A percentile compares a stretch with the other conserved stretches of the same genome.
These are phyloP conservation scores for Lablab purpureus DNA, from an alignment of 306 rosid species.

Conservation along the genomic window DNA sequence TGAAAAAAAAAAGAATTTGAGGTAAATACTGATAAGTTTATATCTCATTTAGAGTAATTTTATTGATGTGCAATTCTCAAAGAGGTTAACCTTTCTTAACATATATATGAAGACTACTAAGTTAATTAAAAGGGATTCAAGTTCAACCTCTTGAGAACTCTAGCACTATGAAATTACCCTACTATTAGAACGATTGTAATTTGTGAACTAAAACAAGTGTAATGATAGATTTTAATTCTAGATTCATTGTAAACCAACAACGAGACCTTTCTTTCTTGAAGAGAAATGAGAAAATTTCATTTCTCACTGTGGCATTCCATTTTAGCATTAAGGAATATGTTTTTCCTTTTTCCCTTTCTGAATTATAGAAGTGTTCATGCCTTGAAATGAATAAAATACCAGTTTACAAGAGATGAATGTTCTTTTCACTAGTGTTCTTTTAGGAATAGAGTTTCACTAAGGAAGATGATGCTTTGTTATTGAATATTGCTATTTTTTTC, in stretches of 20 bases:
- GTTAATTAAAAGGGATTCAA: not conserved
- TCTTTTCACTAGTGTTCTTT: not conserved
- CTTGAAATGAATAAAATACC: not conserved
- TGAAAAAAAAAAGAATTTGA: not conserved
- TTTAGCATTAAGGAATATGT: not conserved
- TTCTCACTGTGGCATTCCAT: not conserved
- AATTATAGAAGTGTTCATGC: not conserved
- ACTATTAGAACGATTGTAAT: not conserved
- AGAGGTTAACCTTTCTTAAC: slow-evolving; percentile 22
- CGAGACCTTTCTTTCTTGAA: not conserved
- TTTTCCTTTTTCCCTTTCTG: not conserved
- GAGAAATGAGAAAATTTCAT: not conserved
- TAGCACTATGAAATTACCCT: slow-evolving; percentile 22
- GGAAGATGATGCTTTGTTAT: not conserved
- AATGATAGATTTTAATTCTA: not conserved
- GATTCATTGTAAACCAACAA: not conserved
- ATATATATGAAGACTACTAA: not conserved
- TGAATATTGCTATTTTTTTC: no score
- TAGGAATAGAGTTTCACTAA: not conserved
- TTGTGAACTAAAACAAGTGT: not conserved
- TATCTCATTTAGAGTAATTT: not conserved
- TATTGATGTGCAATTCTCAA: slow-evolving; percentile 3
- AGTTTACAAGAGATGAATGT: not conserved
- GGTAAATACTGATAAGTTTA: slow-evolving; percentile 24
- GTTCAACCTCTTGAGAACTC: slow-evolving; percentile 28